Evolutionary conservation across 768 basidiomycete genomes (phyloP).

Genomic region (Tricholoma saponaceum): DNA sequence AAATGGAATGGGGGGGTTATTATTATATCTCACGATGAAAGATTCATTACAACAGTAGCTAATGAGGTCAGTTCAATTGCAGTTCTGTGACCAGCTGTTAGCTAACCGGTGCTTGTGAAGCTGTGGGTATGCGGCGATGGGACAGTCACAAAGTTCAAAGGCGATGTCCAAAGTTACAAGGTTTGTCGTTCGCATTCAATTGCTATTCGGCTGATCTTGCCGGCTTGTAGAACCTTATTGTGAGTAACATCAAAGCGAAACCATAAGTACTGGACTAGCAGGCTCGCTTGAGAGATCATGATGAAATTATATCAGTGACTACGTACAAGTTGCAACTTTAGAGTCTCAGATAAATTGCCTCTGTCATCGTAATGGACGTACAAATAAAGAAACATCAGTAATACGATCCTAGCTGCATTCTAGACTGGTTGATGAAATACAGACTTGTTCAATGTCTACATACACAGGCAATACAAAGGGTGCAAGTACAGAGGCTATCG

Average conservation of each 20-base stretch:
- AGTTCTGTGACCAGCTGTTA: background rate
- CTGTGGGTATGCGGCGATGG: constrained; percentile 92
- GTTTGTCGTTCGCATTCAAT: constrained; percentile 28
- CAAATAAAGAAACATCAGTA: background rate
- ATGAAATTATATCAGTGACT: too few species aligned
- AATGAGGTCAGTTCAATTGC: constrained; percentile 53
- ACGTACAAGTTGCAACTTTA: too few species aligned
- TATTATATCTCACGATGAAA: constrained; percentile 91
- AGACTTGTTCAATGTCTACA: background rate
- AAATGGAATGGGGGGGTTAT: constrained; percentile 91
- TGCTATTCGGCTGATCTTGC: constrained; percentile 2
- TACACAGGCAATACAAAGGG: background rate
- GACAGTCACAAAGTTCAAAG: constrained; percentile 77
- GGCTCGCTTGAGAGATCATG: background rate
- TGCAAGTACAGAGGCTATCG: background rate
- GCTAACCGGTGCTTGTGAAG: constrained; percentile 30
- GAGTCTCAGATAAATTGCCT: too few species aligned
- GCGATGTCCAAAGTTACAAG: constrained; percentile 93
- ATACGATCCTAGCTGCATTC: background rate
- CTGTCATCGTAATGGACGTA: too few species aligned
- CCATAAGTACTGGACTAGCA: constrained; percentile 27
- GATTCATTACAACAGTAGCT: constrained; percentile 89
- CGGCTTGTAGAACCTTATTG: constrained; percentile 61
- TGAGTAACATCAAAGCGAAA: constrained; percentile 62
- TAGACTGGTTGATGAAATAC: background rate